A percentile compares a stretch with the other conserved stretches of the same genome.
phyloP scores from a whole-genome alignment of 177 flowering plant species.

The Vitis hybrid region DNA sequence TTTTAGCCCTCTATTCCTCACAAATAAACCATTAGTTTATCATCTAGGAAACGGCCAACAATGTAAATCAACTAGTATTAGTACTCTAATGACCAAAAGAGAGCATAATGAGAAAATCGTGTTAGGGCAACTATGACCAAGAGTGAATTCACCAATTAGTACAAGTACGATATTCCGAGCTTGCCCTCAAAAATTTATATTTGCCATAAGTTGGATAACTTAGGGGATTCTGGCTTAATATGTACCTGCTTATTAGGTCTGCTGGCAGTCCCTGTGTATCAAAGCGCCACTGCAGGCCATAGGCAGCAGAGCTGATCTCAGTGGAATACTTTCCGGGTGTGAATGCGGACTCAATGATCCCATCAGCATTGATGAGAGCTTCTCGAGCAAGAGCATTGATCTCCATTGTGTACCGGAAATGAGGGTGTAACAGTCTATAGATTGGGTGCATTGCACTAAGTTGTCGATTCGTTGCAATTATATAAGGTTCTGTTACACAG shows the following conservation, averaged over 20 bases:
- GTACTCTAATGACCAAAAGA: no score
- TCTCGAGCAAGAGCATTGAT: conserved; percentile 33
- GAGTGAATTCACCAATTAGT: no score
- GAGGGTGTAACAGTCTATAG: conserved; percentile 25
- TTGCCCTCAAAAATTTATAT: no score
- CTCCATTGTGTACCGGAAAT: conserved; percentile 32
- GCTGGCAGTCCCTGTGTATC: conserved; percentile 26
- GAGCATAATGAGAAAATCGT: no score
- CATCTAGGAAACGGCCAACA: no score
- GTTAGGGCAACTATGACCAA: no score
- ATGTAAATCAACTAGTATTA: no score
- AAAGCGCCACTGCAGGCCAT: conserved; percentile 26
- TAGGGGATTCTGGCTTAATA: no score
- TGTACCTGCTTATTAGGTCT: conserved; percentile 29
- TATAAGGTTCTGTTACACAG: conserved; percentile 22
- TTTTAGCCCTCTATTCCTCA: no score
- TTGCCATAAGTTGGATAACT: no score
- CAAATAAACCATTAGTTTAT: no score
- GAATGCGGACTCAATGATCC: conserved; percentile 27
- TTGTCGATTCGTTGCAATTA: conserved; percentile 31
- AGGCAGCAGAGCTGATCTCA: conserved; percentile 22
- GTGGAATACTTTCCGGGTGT: conserved; percentile 22
- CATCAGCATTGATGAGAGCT: conserved; percentile 26
- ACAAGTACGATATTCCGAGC: no score
- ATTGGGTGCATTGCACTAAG: conserved; percentile 34